Percentiles rank a stretch among this genome's conserved stretches.
phyloP scores from a whole-genome alignment of 2,329 filamentous ascomycete genomes.

The Ophiocordyceps camponoti-leonardi region DNA sequence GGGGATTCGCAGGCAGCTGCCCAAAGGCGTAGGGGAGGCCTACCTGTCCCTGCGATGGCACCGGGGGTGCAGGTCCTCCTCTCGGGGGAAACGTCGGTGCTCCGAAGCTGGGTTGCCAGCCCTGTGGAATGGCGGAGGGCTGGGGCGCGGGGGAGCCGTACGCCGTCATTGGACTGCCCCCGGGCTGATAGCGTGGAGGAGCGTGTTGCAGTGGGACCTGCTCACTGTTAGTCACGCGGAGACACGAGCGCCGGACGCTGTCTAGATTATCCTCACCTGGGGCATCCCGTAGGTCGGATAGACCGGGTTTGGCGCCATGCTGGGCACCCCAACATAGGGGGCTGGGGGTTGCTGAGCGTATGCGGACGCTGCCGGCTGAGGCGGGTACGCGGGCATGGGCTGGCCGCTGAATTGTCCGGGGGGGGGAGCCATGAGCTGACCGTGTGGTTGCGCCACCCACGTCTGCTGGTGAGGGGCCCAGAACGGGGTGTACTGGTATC shows the following conservation, averaged over 20 bases:
- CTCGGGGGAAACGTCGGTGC: conserved; percentile 14
- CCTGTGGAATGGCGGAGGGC: conserved; percentile 10
- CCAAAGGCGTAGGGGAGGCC: conserved; percentile 55
- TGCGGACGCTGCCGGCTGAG: conserved; percentile 20
- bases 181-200: conserved; percentile 11
- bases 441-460: conserved; percentile 36
- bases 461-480: conserved; percentile 41
- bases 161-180: conserved; percentile 17
- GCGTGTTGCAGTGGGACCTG: conserved; percentile 14
- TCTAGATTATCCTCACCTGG: conserved; percentile 22
- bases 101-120: conserved; percentile 20
- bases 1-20: conserved; percentile 54
- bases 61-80: conserved; percentile 9
- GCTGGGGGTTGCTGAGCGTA: conserved; percentile 26
- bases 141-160: conserved; percentile 17
- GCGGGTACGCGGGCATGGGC: conserved; percentile 27
- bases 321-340: conserved; percentile 24
- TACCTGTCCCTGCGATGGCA: conserved; percentile 13
- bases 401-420: conserved; percentile 23
- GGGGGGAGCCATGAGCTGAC: conserved; percentile 26
- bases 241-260: background rate
- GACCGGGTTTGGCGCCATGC: conserved; percentile 22
- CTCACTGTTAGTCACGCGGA: background rate
- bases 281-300: conserved; percentile 30
- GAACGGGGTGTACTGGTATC: conserved; percentile 53